A percentile compares a stretch with the other conserved stretches of the same genome.
Evolutionary conservation across 192 early-diverging fungal genomes (phyloP).

Genomic region (Phlyctochytrium arcticum): DNA sequence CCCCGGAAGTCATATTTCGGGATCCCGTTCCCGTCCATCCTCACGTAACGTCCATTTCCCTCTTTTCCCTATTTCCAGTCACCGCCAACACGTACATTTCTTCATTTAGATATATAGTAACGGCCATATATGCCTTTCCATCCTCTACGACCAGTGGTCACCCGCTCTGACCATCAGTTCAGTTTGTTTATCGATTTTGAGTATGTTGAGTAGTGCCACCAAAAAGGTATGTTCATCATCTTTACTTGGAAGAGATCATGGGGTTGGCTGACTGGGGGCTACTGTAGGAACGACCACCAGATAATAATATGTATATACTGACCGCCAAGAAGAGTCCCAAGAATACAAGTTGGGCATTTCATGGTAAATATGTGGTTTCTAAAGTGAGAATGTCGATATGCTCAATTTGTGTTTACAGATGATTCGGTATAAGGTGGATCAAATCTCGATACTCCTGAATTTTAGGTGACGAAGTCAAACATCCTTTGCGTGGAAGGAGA

Average conservation of each 20-base stretch:
- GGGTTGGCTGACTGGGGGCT: neutral
- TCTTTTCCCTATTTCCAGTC: too few relatives aligned
- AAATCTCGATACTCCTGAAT: too few relatives aligned
- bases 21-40: conserved; percentile 6
- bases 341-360: conserved; percentile 44
- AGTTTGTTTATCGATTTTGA: conserved; percentile 84
- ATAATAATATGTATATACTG: conserved; percentile 40
- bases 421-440: too few relatives aligned
- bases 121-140: conserved; percentile 96
- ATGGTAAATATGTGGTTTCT: conserved; percentile 34
- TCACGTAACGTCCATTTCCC: too few relatives aligned
- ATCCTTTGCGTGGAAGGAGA: too few relatives aligned
- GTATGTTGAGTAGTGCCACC: conserved; percentile 86
- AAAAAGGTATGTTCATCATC: conserved; percentile 56
- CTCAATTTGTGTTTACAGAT: too few relatives aligned
- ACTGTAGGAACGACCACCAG: conserved; percentile 43
- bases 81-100: too few relatives aligned
- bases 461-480: too few relatives aligned
- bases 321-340: conserved; percentile 41
- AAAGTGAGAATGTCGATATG: too few relatives aligned
- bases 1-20: conserved; percentile 34
- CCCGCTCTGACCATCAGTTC: conserved; percentile 87
- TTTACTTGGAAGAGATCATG: too few relatives aligned
- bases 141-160: conserved; percentile 90
- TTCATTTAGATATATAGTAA: conserved; percentile 49